These are phyloP conservation scores for Didymella lethalis DNA, from an alignment of 2,329 filamentous ascomycete genomes.

Conservation along the genomic window DNA sequence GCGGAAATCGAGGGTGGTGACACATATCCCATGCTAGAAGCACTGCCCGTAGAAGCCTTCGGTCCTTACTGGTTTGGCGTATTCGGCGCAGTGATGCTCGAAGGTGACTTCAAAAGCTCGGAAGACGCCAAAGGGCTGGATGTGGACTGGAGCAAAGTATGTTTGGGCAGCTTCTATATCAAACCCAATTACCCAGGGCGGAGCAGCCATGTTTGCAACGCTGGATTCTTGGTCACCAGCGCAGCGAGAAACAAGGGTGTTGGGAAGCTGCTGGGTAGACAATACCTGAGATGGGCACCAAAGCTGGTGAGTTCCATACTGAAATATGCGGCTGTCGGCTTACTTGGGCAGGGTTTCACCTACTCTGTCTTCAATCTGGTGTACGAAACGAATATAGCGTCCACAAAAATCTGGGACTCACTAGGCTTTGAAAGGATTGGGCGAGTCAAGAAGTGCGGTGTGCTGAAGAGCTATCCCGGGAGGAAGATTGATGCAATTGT, in stretches of 20 bases:
- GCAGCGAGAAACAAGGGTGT: conserved; percentile 52
- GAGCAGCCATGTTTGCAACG: conserved; percentile 82
- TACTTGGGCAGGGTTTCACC: conserved; percentile 69
- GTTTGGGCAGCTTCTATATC: conserved; percentile 79
- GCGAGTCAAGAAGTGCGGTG: conserved; percentile 62
- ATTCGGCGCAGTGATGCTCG: conserved; percentile 83
- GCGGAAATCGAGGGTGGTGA: conserved; percentile 87
- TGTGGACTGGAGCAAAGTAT: conserved; percentile 71
- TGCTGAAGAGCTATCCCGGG: conserved; percentile 20
- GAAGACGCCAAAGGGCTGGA: conserved; percentile 50
- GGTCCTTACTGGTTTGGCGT: conserved; percentile 85
- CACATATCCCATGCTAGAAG: conserved; percentile 83
- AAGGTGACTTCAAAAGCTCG: conserved; percentile 68
- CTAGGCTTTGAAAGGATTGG: conserved; percentile 88
- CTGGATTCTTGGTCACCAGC: conserved; percentile 53
- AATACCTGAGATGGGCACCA: conserved; percentile 56
- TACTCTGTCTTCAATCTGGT: conserved; percentile 91
- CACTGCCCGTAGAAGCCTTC: conserved; percentile 74
- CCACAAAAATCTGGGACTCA: conserved; percentile 56
- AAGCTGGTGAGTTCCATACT: conserved; percentile 40
- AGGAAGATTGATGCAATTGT: conserved; percentile 23
- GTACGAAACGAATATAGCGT: conserved; percentile 87
- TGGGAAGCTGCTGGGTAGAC: conserved; percentile 53
- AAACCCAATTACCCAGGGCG: conserved; percentile 88
- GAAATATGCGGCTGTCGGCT: not conserved